Percentiles rank a stretch among this genome's conserved stretches.
phyloP scores from a whole-genome alignment of 2,329 filamentous ascomycete genomes.

The Diaporthe eres region DNA sequence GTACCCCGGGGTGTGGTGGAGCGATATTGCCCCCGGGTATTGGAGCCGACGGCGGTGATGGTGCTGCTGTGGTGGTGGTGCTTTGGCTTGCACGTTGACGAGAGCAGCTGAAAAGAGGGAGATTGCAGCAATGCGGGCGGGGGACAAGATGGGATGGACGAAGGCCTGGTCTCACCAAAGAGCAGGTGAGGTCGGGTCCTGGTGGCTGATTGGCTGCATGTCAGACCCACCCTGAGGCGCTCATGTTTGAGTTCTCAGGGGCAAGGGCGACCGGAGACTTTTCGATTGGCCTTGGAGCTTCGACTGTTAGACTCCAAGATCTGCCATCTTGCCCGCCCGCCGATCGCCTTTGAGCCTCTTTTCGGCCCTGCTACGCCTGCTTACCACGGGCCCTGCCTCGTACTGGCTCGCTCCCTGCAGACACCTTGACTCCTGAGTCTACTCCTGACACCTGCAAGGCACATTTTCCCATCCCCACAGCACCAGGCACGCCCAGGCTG shows the following conservation, averaged over 20 bases:
- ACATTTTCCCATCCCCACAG: background rate
- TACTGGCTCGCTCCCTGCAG: background rate
- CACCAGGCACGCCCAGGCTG: background rate
- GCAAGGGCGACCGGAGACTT: slow-evolving; percentile 27
- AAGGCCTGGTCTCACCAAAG: slow-evolving; percentile 21
- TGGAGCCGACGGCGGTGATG: background rate
- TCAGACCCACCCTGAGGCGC: slow-evolving; percentile 26
- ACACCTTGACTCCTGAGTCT: background rate
- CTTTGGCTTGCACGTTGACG: background rate
- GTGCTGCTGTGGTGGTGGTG: background rate
- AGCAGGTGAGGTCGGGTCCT: background rate
- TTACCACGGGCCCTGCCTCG: background rate
- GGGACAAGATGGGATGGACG: slow-evolving; percentile 3
- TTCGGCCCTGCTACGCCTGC: background rate
- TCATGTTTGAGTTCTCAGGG: slow-evolving; percentile 33
- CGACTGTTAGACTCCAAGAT: slow-evolving; percentile 12
- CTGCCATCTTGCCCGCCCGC: slow-evolving; percentile 17
- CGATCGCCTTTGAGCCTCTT: slow-evolving; percentile 28
- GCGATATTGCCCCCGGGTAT: slow-evolving; percentile 14
- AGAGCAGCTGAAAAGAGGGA: slow-evolving; percentile 20
- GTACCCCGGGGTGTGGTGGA: background rate
- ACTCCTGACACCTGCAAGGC: slow-evolving; percentile 26
- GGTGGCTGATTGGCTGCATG: slow-evolving; percentile 14
- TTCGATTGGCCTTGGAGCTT: slow-evolving; percentile 18
- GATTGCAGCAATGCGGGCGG: slow-evolving; percentile 15